Evolutionary conservation across 2,329 filamentous ascomycete genomes (phyloP).

Genomic region (Nannizziopsis barbatae): DNA sequence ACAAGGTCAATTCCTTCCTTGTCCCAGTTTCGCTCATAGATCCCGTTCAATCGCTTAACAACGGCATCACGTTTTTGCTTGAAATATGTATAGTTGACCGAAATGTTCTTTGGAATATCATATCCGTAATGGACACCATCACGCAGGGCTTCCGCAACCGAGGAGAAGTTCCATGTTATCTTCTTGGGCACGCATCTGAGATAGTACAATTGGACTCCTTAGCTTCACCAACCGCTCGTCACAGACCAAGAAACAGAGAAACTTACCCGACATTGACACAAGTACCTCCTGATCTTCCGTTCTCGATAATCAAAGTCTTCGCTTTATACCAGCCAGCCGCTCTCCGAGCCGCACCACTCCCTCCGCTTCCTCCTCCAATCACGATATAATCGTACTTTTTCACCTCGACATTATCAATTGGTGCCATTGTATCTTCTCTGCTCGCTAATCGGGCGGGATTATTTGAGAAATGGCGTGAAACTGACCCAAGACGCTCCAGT

Average conservation of each 20-base stretch:
- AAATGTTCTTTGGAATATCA: conserved; percentile 33
- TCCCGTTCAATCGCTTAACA: conserved; percentile 37
- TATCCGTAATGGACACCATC: conserved; percentile 40
- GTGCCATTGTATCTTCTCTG: conserved; percentile 28
- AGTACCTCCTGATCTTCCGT: conserved; percentile 38
- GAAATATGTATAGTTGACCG: conserved; percentile 38
- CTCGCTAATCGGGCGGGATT: conserved; percentile 3
- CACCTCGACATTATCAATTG: conserved; percentile 24
- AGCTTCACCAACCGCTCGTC: not conserved
- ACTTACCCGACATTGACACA: conserved; percentile 46
- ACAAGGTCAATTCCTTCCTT: conserved; percentile 42
- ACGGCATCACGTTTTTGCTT: conserved; percentile 39
- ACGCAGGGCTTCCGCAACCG: conserved; percentile 39
- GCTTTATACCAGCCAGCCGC: conserved; percentile 43
- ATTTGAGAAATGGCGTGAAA: conserved; percentile 34
- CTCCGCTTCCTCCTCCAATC: conserved; percentile 44
- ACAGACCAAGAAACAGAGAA: not conserved
- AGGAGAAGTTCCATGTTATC: conserved; percentile 44
- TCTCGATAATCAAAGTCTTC: conserved; percentile 43
- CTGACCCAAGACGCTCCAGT: conserved; percentile 28
- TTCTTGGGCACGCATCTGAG: conserved; percentile 44
- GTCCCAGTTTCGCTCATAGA: conserved; percentile 42
- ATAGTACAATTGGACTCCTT: not conserved
- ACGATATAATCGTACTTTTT: conserved; percentile 46
- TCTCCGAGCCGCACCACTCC: conserved; percentile 40